These are phyloP conservation scores for Erodium maritimum DNA, from an alignment of 345 rosid species.

Conservation along the genomic window DNA sequence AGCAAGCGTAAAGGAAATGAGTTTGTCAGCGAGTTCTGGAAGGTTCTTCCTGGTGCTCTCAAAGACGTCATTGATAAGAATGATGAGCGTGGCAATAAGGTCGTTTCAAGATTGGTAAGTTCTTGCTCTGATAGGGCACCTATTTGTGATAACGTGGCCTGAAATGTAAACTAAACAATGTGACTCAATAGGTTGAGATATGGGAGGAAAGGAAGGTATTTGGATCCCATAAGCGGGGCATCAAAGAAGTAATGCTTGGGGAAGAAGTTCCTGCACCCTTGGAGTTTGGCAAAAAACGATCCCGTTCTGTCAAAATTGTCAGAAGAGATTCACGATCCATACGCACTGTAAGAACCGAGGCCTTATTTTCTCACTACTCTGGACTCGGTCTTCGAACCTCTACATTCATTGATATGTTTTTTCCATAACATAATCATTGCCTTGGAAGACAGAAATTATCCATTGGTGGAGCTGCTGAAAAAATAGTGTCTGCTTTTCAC, in stretches of 20 bases:
- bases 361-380: not conserved
- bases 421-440: not conserved
- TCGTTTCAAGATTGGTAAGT: conserved; percentile 63
- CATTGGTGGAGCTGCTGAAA: conserved; percentile 72
- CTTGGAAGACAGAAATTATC: conserved; percentile 47
- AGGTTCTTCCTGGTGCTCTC: conserved; percentile 79
- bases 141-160: not conserved
- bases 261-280: conserved; percentile 59
- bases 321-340: conserved; percentile 81
- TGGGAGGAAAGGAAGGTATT: conserved; percentile 97
- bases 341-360: conserved; percentile 39
- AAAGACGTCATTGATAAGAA: conserved; percentile 61
- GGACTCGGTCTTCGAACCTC: not conserved
- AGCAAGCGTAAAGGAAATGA: conserved; percentile 92
- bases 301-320: conserved; percentile 62
- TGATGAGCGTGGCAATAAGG: conserved; percentile 70
- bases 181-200: conserved; percentile 44
- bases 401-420: not conserved
- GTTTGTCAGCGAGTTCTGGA: conserved; percentile 86
- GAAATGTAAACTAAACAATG: not conserved
- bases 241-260: conserved; percentile 69
- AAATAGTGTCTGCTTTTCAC: conserved; percentile 83
- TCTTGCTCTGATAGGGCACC: not conserved
- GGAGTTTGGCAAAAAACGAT: conserved; percentile 66
- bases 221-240: conserved; percentile 61